Conservation (phyloP, 2,329 filamentous ascomycete genomes). For the Phyllosticta citriasiana region DNA sequence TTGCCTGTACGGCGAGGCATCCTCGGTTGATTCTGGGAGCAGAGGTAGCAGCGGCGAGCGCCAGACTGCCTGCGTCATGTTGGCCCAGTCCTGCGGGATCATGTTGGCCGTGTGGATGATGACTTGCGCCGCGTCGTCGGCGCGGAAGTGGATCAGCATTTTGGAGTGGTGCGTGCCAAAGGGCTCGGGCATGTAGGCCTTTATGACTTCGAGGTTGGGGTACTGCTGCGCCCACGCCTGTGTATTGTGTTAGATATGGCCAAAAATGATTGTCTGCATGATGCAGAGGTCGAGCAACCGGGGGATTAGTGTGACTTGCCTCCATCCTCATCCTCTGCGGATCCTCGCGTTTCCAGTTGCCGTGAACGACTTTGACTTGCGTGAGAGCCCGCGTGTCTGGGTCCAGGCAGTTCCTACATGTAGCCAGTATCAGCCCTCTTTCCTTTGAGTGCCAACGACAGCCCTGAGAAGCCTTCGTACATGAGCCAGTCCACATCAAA, state of each 20-base stretch:
- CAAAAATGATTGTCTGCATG: not conserved
- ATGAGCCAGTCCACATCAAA: constrained; percentile 55
- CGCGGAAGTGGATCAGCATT: constrained; percentile 74
- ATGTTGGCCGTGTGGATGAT: constrained; percentile 87
- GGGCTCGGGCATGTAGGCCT: constrained; percentile 69
- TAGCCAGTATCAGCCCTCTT: constrained; percentile 18
- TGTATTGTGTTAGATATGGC: not conserved
- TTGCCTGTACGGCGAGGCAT: not conserved
- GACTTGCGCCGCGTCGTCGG: constrained; percentile 67
- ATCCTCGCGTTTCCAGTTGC: constrained; percentile 60
- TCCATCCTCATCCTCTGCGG: constrained; percentile 46
- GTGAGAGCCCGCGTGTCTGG: constrained; percentile 43
- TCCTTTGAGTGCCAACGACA: not conserved
- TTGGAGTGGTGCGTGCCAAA: constrained; percentile 83
- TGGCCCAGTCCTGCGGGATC: constrained; percentile 78
- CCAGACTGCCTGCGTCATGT: constrained; percentile 82
- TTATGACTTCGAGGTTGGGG: constrained; percentile 59
- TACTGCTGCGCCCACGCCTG: constrained; percentile 53
- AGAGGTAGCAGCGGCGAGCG: constrained; percentile 59
- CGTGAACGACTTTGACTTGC: constrained; percentile 51
- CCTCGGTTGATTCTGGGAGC: constrained; percentile 8
- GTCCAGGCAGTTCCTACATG: constrained; percentile 38
- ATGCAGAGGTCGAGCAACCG: constrained; percentile 4
- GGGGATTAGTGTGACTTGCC: constrained; percentile 31
- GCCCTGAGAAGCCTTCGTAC: constrained; percentile 20